A percentile compares a stretch with the other conserved stretches of the same genome.
Conservation (phyloP, 2,329 filamentous ascomycete genomes). For the Paracorniculantispora psalliotae region DNA sequence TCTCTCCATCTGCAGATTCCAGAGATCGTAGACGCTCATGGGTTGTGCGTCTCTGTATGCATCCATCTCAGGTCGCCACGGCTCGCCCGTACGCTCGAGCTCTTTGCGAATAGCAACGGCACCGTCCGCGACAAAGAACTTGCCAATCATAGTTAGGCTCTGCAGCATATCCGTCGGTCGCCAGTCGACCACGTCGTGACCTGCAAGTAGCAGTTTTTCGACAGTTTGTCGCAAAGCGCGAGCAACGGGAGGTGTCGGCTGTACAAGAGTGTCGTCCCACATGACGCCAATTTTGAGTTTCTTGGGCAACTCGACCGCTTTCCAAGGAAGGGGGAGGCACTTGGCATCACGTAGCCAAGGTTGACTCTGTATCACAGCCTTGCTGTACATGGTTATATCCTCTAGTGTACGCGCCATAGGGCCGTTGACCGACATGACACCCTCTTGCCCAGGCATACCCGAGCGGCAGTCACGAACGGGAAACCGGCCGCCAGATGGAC, state of each 20-base stretch:
- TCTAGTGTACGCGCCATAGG: constrained; percentile 53
- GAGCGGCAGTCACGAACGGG: constrained; percentile 49
- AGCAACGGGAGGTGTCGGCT: constrained; percentile 60
- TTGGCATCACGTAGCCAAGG: constrained; percentile 56
- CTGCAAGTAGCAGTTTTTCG: constrained; percentile 37
- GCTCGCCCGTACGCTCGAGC: constrained; percentile 39
- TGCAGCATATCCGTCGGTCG: constrained; percentile 36
- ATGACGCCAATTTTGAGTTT: constrained; percentile 56
- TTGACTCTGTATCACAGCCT: constrained; percentile 42
- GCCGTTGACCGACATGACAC: constrained; percentile 59
- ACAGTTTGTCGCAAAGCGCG: constrained; percentile 48
- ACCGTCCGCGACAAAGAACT: constrained; percentile 47
- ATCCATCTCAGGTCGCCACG: constrained; percentile 34
- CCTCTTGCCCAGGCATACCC: constrained; percentile 60
- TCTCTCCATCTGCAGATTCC: constrained; percentile 43
- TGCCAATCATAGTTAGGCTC: constrained; percentile 33
- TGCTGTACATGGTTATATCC: constrained; percentile 52
- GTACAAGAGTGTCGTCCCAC: constrained; percentile 60
- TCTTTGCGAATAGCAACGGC: constrained; percentile 35
- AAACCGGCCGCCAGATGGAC: constrained; percentile 55
- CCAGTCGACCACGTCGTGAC: constrained; percentile 51
- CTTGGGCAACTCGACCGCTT: constrained; percentile 26
- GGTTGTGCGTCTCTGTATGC: constrained; percentile 30
- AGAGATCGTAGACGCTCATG: constrained; percentile 40
- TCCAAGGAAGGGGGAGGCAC: constrained; percentile 57